Percentiles rank a stretch among this genome's conserved stretches.
Evolutionary conservation across 2,329 filamentous ascomycete species (phyloP).

Genomic region (Diaporthe velutina): DNA sequence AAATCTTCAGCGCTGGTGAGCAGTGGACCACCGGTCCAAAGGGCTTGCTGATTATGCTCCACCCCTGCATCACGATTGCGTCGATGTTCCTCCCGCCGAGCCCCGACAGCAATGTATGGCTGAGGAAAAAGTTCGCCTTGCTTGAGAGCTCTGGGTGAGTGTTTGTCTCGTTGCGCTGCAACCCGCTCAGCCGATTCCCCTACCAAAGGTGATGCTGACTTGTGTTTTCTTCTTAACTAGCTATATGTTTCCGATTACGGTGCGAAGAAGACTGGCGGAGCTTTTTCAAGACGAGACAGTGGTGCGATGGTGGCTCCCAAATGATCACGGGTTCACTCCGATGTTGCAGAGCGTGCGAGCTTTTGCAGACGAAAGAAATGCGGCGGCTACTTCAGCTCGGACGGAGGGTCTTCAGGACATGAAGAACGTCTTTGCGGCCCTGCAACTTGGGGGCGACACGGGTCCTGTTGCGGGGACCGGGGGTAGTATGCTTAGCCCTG

Average conservation of each 20-base stretch:
- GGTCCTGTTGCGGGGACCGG: constrained; percentile 2
- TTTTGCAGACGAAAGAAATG: constrained; percentile 83
- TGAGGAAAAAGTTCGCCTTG: constrained; percentile 80
- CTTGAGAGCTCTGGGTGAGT: constrained; percentile 85
- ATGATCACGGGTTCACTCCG: constrained; percentile 80
- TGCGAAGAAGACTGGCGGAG: constrained; percentile 81
- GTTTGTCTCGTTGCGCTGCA: constrained; percentile 29
- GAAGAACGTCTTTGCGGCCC: constrained; percentile 77
- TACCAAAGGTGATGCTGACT: neutral
- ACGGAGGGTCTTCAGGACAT: constrained; percentile 80
- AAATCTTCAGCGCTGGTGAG: constrained; percentile 83
- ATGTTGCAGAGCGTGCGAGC: constrained; percentile 82
- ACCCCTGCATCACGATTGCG: constrained; percentile 82
- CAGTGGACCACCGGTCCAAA: constrained; percentile 77
- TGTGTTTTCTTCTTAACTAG: constrained; percentile 58
- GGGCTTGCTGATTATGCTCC: constrained; percentile 79
- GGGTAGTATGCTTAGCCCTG: neutral
- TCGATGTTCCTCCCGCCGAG: constrained; percentile 86
- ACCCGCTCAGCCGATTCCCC: neutral
- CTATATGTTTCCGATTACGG: constrained; percentile 83
- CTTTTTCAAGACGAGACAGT: constrained; percentile 80
- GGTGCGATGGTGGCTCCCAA: constrained; percentile 89
- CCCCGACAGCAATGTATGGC: constrained; percentile 80
- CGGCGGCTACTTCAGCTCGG: constrained; percentile 67
- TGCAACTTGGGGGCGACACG: constrained; percentile 59